Percentiles rank a stretch among this genome's conserved stretches.
Conservation (phyloP, 2,329 filamentous ascomycete species). For the Epichloe typhina region DNA sequence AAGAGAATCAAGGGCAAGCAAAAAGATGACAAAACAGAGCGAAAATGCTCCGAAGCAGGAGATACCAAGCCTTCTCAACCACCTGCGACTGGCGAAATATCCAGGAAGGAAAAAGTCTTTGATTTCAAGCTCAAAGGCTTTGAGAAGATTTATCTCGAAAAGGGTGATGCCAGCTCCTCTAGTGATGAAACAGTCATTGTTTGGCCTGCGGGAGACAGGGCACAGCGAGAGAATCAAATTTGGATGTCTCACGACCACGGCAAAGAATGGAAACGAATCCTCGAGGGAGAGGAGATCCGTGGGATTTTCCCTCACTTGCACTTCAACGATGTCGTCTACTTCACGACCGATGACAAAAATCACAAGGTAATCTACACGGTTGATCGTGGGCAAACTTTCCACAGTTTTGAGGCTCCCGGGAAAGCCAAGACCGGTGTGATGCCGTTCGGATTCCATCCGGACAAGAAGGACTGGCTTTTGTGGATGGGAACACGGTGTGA, state of each 20-base stretch:
- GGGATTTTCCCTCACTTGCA: slow-evolving; percentile 66
- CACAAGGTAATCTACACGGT: slow-evolving; percentile 65
- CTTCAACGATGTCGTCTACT: slow-evolving; percentile 75
- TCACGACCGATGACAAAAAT: slow-evolving; percentile 48
- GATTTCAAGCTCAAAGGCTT: slow-evolving; percentile 38
- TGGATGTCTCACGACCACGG: slow-evolving; percentile 76
- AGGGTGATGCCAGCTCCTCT: slow-evolving; percentile 47
- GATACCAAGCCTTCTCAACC: slow-evolving; percentile 27
- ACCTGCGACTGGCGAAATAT: slow-evolving; percentile 54
- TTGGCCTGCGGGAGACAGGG: slow-evolving; percentile 28
- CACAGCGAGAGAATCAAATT: slow-evolving; percentile 39
- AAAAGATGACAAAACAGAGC: slow-evolving; percentile 60
- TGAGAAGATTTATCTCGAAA: slow-evolving; percentile 65
- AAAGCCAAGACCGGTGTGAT: slow-evolving; percentile 25
- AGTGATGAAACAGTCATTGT: slow-evolving; percentile 61
- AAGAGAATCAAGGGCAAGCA: slow-evolving; percentile 45
- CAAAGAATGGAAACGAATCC: slow-evolving; percentile 63
- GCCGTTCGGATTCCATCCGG: slow-evolving; percentile 68
- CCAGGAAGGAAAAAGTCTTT: slow-evolving; percentile 48
- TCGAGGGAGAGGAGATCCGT: slow-evolving; percentile 56
- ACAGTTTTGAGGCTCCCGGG: slow-evolving; percentile 58
- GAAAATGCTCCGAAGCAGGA: slow-evolving; percentile 55
- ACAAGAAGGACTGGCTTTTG: slow-evolving; percentile 78
- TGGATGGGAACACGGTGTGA: slow-evolving; percentile 73
- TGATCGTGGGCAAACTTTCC: slow-evolving; percentile 62